A percentile compares a stretch with the other conserved stretches of the same genome.
Conservation (phyloP, 441 rosid species). For the Manihot esculenta region DNA sequence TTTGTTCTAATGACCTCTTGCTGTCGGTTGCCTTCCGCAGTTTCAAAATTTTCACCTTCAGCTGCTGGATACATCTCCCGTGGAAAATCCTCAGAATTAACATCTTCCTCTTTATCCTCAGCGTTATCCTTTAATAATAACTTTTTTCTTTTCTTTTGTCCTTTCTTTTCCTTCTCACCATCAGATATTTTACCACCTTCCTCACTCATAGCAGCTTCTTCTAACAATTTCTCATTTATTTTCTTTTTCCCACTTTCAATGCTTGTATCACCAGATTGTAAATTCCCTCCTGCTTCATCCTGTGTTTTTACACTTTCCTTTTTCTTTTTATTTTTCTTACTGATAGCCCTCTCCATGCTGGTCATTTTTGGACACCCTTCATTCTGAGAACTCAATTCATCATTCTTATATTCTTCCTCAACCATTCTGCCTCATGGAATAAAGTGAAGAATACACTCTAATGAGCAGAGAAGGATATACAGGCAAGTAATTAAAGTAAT, state of each 20-base stretch:
- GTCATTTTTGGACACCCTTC: not conserved
- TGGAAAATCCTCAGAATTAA: not conserved
- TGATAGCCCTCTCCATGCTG: not conserved
- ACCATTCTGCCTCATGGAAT: constrained; percentile 7
- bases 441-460: not conserved
- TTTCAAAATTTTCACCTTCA: constrained; percentile 1
- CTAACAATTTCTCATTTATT: not conserved
- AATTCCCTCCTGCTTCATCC: constrained; percentile 8
- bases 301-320: not conserved
- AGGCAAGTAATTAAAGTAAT: no score
- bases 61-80: constrained; percentile 9
- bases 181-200: not conserved
- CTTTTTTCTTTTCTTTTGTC: constrained; percentile 12
- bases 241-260: constrained; percentile 8
- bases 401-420: not conserved
- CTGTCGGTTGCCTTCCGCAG: constrained; percentile 1
- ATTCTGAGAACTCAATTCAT: not conserved
- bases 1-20: constrained; percentile 9
- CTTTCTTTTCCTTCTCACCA: constrained; percentile 5
- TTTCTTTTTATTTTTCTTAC: constrained; percentile 1
- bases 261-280: not conserved
- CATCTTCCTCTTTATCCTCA: constrained; percentile 14
- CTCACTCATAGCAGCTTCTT: not conserved
- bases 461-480: not conserved
- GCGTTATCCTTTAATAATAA: not conserved